Base-by-base conservation (phyloP, 208 protist species). In the Novymonas esmeraldas region DNA sequence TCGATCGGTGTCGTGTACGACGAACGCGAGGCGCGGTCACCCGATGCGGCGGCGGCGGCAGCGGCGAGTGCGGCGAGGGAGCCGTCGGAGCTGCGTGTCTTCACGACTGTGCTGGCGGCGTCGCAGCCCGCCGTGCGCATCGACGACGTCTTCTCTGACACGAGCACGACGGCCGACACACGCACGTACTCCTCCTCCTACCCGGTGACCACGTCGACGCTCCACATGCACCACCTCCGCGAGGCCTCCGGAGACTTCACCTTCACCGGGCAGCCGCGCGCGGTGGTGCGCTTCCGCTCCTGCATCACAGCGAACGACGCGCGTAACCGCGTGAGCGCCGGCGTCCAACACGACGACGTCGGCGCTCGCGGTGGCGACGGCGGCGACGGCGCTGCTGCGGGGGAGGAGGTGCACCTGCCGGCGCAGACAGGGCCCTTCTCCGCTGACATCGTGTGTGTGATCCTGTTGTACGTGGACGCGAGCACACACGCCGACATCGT, bases 221-320 rank as follows among this genome's bases (percentile, higher is more conserved):
- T 78, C 18, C 65, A 63, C 46, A 67, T 87, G 29, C 73, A 79
- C n/a, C 76, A 79, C 42, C 36, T 71, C 44, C 64, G 72, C 14
- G 62, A 81, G 41, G 48, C 74, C 28, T 79, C 75, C 11, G 64
- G 81, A 26, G 71, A 83, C 36, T 90, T 90, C 74, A 87, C 80
- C 41, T 92, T 79, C 70, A 88, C 78, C 57, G 85, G 81, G 24
- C 73, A 75, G 52, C 85, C 82, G 11, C 58, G 56, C 24, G 90
- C 92, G 58, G 82, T 95, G 18, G 76, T 89, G 49, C 78, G 67
- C 42, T 93, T 95, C 65, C 78, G 81, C 46, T 90, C 87, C 2
- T 95, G 90, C 66, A 92, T 93, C 39, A 73, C 85, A 10, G 70
- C 80, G 6, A 74, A 81, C 36, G 52, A 60, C 28, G 59, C 38